Evolutionary conservation across 345 rosid species (phyloP).

Genomic region (Dipteronia sinensis): DNA sequence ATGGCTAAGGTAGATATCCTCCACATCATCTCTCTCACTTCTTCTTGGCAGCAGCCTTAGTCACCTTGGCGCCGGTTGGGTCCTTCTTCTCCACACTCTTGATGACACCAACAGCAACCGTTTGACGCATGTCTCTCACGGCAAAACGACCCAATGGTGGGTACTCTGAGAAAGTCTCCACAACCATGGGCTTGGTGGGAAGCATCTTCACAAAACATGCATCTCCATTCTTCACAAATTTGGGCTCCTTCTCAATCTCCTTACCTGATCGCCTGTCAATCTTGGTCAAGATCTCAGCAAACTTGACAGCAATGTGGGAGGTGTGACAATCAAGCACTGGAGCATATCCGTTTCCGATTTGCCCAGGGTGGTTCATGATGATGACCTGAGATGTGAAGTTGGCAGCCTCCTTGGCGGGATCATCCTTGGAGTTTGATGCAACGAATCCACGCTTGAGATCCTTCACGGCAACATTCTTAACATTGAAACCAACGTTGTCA

Average conservation of each 20-base stretch:
- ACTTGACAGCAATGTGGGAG: slow-evolving; percentile 61
- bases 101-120: slow-evolving; percentile 22
- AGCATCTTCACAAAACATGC: slow-evolving; percentile 63
- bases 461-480: slow-evolving; percentile 45
- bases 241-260: slow-evolving; percentile 67
- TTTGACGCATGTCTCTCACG: slow-evolving; percentile 25
- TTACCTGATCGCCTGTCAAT: slow-evolving; percentile 69
- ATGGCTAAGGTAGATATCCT: too few species aligned
- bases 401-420: slow-evolving; percentile 45
- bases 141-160: slow-evolving; percentile 19
- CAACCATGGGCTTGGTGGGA: slow-evolving; percentile 45
- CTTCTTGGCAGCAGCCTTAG: slow-evolving; percentile 30
- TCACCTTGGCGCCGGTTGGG: slow-evolving; percentile 23
- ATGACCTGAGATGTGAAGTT: slow-evolving; percentile 56
- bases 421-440: slow-evolving; percentile 49
- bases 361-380: slow-evolving; percentile 71
- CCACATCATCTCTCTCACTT: not conserved
- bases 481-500: slow-evolving; percentile 44
- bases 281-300: slow-evolving; percentile 62
- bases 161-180: slow-evolving; percentile 36
- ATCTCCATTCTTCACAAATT: slow-evolving; percentile 67
- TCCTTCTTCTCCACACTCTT: slow-evolving; percentile 30
- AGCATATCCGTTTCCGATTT: slow-evolving; percentile 59
- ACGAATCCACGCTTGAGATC: slow-evolving; percentile 47
- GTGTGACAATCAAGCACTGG: slow-evolving; percentile 64